Evolutionary conservation across 2,329 filamentous ascomycete genomes (phyloP).

Genomic region (Myriosclerotinia duriaeana): DNA sequence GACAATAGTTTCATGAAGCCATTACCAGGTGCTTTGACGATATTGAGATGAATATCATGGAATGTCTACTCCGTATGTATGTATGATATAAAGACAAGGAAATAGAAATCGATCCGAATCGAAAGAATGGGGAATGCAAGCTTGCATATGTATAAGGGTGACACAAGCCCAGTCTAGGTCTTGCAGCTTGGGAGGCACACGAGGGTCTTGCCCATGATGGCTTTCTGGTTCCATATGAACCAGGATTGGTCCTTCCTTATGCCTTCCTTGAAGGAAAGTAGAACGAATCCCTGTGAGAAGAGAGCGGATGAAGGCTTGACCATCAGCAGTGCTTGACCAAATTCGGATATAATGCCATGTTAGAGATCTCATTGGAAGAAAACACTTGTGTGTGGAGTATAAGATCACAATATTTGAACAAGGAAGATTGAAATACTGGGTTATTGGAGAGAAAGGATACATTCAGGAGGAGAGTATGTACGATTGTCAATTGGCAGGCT

Average conservation of each 20-base stretch:
- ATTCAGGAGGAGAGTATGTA: slow-evolving; percentile 3
- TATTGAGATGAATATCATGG: slow-evolving; percentile 21
- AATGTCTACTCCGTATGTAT: neutral
- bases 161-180: slow-evolving; percentile 2
- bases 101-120: neutral
- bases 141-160: slow-evolving; percentile 24
- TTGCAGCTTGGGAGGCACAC: slow-evolving; percentile 8
- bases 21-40: slow-evolving; percentile 26
- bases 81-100: neutral
- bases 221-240: slow-evolving; percentile 4
- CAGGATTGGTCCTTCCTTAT: slow-evolving; percentile 10
- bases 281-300: slow-evolving; percentile 12
- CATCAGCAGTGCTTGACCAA: slow-evolving; percentile 9
- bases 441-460: neutral
- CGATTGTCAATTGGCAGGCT: slow-evolving; percentile 6
- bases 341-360: slow-evolving; percentile 2
- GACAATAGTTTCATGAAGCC: slow-evolving; percentile 29
- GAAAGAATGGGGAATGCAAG: slow-evolving; percentile 3
- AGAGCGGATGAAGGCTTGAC: slow-evolving; percentile 16
- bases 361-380: slow-evolving; percentile 11
- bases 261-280: slow-evolving; percentile 18
- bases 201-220: slow-evolving; percentile 6
- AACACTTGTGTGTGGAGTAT: neutral
- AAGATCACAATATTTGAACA: slow-evolving; percentile 3
- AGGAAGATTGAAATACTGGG: slow-evolving; percentile 5